phyloP scores from a whole-genome alignment of 2,329 filamentous ascomycete genomes.

The Endothia cerciana region DNA sequence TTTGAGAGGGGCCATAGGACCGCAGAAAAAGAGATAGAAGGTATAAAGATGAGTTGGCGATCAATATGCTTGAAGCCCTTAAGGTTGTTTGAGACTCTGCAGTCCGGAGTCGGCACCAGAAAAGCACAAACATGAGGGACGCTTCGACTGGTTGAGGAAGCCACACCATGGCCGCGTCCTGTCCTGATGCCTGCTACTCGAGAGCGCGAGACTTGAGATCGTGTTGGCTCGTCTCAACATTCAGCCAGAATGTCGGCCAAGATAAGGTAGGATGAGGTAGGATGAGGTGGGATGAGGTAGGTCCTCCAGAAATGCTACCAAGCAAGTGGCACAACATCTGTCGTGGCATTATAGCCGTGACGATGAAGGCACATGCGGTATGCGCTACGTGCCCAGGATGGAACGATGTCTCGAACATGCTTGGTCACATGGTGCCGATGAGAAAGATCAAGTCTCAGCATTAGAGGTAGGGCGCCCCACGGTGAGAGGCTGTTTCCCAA shows the following conservation, averaged over 20 bases:
- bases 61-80: conserved; percentile 9
- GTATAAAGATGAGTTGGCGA: not conserved
- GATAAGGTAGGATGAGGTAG: not conserved
- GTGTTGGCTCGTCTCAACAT: not conserved
- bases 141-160: not conserved
- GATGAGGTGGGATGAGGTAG: not conserved
- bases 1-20: not conserved
- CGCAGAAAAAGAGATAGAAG: not conserved
- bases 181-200: not conserved
- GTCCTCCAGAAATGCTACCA: not conserved
- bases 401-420: not conserved
- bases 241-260: not conserved
- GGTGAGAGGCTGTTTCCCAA: not conserved
- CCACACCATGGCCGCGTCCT: not conserved
- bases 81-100: conserved; percentile 2
- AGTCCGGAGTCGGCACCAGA: not conserved
- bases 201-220: not conserved
- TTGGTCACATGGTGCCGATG: not conserved
- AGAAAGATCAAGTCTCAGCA: too few relatives aligned
- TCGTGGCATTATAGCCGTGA: not conserved
- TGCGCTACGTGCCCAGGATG: not conserved
- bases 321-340: not conserved
- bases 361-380: not conserved
- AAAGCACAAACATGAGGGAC: not conserved
- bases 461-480: not conserved